These are phyloP conservation scores for Rhynchospora tenuis DNA, from an alignment of 176 grass and related monocot genomes.

Conservation along the genomic window DNA sequence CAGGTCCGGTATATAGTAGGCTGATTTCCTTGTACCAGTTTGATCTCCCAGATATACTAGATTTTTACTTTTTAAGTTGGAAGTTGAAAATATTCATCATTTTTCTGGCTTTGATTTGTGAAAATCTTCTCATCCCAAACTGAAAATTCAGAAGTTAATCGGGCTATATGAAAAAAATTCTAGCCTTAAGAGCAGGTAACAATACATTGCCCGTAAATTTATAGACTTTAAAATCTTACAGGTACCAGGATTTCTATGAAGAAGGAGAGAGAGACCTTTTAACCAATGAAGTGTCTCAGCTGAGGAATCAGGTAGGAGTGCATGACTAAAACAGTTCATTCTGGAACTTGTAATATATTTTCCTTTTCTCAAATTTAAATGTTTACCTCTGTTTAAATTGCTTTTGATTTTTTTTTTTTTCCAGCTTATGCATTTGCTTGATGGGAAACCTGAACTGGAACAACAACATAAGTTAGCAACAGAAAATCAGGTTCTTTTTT, in stretches of 20 bases:
- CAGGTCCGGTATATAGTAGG: constrained; percentile 11
- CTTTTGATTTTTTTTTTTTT: constrained; percentile 30
- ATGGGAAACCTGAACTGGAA: constrained; percentile 41
- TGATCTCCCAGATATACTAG: background rate
- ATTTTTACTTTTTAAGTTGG: background rate
- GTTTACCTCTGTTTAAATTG: background rate
- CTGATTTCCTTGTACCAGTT: background rate
- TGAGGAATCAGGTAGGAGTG: constrained; percentile 61
- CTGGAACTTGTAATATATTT: background rate
- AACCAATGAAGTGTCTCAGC: constrained; percentile 63
- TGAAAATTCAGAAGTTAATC: background rate
- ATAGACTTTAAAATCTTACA: constrained; percentile 24
- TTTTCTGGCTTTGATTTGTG: background rate
- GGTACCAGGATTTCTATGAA: constrained; percentile 61
- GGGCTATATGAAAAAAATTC: background rate
- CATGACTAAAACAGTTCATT: constrained; percentile 1
- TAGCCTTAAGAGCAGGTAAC: background rate
- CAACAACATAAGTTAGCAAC: constrained; percentile 31
- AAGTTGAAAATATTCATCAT: background rate
- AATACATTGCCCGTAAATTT: background rate
- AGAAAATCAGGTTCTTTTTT: constrained; percentile 41
- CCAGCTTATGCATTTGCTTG: constrained; percentile 56
- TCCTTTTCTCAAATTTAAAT: background rate
- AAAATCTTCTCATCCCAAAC: background rate
- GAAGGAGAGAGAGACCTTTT: constrained; percentile 84